Evolutionary conservation across 352 stramenopile genomes (phyloP), one percentile per base, ranked within the genome.

Genomic region (Globisporangium nagaii): DNA sequence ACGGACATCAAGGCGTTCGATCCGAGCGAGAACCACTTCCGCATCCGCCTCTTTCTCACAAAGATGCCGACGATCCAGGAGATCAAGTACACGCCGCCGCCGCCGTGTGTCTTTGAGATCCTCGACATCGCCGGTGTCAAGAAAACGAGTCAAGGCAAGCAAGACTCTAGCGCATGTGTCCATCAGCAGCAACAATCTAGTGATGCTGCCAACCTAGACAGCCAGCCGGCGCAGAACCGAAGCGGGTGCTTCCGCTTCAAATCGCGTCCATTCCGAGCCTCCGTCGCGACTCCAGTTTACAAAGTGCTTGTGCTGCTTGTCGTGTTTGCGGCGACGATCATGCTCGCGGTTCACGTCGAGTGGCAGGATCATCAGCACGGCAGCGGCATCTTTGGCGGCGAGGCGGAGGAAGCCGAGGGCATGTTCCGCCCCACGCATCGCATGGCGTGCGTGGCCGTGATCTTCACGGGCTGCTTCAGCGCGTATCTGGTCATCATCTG

Each of bases 41-140:
- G 36, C 19, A 15, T 73, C 17, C 57, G 58, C 19, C 60, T 73
- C 19, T 73, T 68, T 22, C 19, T 73, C 12, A 61, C 57, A 1
- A 60, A 65, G 20, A 54, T 57, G 22, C 62, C 62, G 8, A 48
- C 44, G 5, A 39, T 19, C 4, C 41, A 47, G 3, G 65, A 62
- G 15, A 28, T 73, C 13, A n/a, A 31, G 39, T 73, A 68, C 31
- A 55, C 48, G 9, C 40, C 46, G 11, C 53, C 61, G 0, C 3
- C 51, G 4, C 47, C 58, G 0, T 66, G 52, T 7, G 25, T 36
- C 3, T 62, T 70, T 45, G 25, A 46, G n/a, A 17, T 20, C 12
- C 41, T 53, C 10, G 17, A 15, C 11, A 31, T 3, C 27, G 24
- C 19, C 19, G n/a, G 13, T 11, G 17, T 34, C 12, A 39, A 60